These are phyloP conservation scores for Suhomyces bokatorum DNA, from an alignment of 1,139 yeast species.

Conservation along the genomic window DNA sequence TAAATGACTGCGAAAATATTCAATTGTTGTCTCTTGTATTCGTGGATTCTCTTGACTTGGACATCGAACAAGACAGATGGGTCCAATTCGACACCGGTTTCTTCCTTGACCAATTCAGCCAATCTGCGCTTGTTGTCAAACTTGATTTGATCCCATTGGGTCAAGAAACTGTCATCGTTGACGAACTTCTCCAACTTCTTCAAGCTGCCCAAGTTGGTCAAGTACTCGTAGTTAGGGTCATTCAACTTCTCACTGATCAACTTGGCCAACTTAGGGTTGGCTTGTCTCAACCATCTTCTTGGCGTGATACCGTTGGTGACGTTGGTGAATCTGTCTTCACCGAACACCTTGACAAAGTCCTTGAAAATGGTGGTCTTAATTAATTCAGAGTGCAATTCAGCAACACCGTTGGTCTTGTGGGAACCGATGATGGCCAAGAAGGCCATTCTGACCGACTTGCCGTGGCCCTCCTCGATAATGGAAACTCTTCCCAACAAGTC, in stretches of 20 bases:
- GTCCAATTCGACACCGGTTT: conserved; percentile 69
- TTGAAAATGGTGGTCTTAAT: conserved; percentile 86
- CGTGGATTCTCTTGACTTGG: conserved; percentile 94
- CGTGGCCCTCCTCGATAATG: conserved; percentile 75
- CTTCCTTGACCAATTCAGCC: conserved; percentile 66
- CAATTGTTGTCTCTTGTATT: conserved; percentile 92
- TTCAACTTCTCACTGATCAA: conserved; percentile 74
- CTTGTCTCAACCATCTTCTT: conserved; percentile 94
- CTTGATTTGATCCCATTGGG: conserved; percentile 73
- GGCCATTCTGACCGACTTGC: conserved; percentile 91
- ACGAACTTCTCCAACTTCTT: conserved; percentile 67
- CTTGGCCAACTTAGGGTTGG: conserved; percentile 76
- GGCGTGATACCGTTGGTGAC: conserved; percentile 97
- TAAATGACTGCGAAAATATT: conserved; percentile 86
- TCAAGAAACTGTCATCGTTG: conserved; percentile 68
- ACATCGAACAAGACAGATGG: conserved; percentile 81
- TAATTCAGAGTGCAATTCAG: conserved; percentile 90
- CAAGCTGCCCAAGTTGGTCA: conserved; percentile 68
- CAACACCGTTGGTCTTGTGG: conserved; percentile 93
- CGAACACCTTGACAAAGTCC: conserved; percentile 83
- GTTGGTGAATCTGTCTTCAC: conserved; percentile 80
- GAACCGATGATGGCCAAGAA: conserved; percentile 88
- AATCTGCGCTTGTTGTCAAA: conserved; percentile 66
- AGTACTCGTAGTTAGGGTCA: conserved; percentile 59
- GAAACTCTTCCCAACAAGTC: conserved; percentile 73